phyloP scores from a whole-genome alignment of 768 basidiomycete genomes.

The Hysterangium stoloniferum region DNA sequence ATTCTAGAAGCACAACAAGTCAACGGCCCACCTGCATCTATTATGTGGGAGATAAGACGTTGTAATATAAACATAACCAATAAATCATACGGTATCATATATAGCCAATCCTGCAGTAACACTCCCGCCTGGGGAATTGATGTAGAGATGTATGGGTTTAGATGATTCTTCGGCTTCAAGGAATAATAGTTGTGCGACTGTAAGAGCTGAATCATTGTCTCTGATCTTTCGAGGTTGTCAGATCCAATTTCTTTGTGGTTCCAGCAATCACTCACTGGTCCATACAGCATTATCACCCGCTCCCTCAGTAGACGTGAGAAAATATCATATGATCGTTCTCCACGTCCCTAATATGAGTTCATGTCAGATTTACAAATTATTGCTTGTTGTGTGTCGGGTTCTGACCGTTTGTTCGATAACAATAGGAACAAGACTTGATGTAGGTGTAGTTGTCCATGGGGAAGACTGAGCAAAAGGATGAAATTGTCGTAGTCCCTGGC shows the following conservation, averaged over 20 bases:
- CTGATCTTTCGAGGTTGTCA: slow-evolving; percentile 51
- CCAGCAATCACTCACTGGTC: slow-evolving; percentile 52
- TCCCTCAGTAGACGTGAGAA: slow-evolving; percentile 90
- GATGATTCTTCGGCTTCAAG: slow-evolving; percentile 92
- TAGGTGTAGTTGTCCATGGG: slow-evolving; percentile 33
- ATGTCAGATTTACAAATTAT: slow-evolving; percentile 4
- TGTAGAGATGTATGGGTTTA: slow-evolving; percentile 93
- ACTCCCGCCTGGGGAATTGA: slow-evolving; percentile 94
- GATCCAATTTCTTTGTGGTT: background rate
- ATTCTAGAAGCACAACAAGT: background rate
- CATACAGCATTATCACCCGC: slow-evolving; percentile 92
- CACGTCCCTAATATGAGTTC: slow-evolving; percentile 49
- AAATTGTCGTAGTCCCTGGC: slow-evolving; percentile 33
- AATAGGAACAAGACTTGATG: slow-evolving; percentile 74
- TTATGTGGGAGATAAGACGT: slow-evolving; percentile 4
- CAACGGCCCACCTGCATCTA: slow-evolving; percentile 63
- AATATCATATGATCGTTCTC: slow-evolving; percentile 90
- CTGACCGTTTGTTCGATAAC: slow-evolving; percentile 88
- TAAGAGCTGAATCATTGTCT: slow-evolving; percentile 81
- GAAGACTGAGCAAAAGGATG: slow-evolving; percentile 41
- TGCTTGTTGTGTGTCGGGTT: slow-evolving; percentile 9
- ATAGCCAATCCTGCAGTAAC: slow-evolving; percentile 95
- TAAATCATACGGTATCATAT: slow-evolving; percentile 79
- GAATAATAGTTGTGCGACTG: slow-evolving; percentile 89
- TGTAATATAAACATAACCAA: background rate